Conservation (phyloP, 331 rosid genomes). For the Quercus phellos region DNA sequence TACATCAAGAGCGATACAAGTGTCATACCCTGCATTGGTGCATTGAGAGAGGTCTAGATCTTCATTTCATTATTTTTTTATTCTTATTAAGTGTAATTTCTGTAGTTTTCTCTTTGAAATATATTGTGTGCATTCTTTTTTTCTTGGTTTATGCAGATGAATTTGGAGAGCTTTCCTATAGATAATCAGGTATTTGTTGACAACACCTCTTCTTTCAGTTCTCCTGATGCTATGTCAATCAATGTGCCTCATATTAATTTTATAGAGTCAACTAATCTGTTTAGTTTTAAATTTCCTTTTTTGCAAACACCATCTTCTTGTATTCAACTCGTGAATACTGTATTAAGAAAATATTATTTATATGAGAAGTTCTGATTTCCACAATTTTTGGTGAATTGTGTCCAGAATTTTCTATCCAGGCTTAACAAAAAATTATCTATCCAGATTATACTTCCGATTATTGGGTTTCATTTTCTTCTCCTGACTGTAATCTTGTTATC, state of each 20-base stretch:
- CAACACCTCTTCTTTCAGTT: conserved; percentile 7
- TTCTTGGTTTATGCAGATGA: conserved; percentile 62
- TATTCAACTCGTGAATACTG: not conserved
- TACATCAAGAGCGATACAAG: conserved; percentile 80
- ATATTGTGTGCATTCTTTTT: conserved; percentile 14
- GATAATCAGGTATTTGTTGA: conserved; percentile 71
- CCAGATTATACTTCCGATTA: not conserved
- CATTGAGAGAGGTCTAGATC: conserved; percentile 73
- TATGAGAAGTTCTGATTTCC: not conserved
- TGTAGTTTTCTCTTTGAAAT: not conserved
- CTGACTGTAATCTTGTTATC: no score
- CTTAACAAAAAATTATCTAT: no score
- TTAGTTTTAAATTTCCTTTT: not conserved
- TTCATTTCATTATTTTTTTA: not conserved
- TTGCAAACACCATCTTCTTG: not conserved
- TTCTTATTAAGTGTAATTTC: conserved; percentile 2
- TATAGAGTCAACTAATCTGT: not conserved
- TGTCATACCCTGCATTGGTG: conserved; percentile 92
- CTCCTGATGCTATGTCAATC: conserved; percentile 2
- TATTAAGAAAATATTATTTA: not conserved
- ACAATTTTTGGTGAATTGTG: not conserved
- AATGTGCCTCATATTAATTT: not conserved
- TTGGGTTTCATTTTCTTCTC: not conserved
- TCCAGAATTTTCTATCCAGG: not conserved
- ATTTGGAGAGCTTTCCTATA: conserved; percentile 82